These are phyloP conservation scores for Podila verticillata DNA, from an alignment of 192 early-diverging fungal genomes.

Conservation along the genomic window DNA sequence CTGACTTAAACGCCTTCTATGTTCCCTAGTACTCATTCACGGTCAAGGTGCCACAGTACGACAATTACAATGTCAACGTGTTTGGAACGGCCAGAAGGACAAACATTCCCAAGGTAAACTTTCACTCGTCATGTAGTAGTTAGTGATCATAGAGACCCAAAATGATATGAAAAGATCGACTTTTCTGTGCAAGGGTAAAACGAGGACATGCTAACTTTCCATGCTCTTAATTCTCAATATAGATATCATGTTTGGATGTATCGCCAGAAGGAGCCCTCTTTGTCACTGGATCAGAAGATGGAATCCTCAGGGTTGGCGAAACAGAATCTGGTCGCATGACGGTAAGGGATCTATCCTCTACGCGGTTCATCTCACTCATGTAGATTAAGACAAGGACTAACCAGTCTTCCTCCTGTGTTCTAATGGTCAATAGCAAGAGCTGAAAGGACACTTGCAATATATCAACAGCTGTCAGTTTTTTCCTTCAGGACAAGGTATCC, in stretches of 20 bases:
- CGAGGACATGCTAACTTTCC: too few relatives aligned
- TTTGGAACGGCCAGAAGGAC: constrained; percentile 48
- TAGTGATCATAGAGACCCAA: too few relatives aligned
- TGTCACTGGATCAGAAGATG: constrained; percentile 53
- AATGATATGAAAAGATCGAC: too few relatives aligned
- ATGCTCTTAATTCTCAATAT: not conserved
- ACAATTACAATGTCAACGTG: constrained; percentile 36
- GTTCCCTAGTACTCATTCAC: constrained; percentile 54
- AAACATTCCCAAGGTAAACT: constrained; percentile 23
- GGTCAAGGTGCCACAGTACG: constrained; percentile 40
- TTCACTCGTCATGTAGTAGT: too few relatives aligned
- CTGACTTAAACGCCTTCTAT: not conserved
- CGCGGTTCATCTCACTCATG: not conserved
- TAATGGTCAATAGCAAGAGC: constrained; percentile 41
- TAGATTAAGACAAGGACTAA: not conserved
- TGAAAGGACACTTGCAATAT: constrained; percentile 75
- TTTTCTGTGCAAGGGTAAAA: too few relatives aligned
- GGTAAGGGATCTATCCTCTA: constrained; percentile 24
- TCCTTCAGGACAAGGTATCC: constrained; percentile 75
- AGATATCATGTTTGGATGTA: constrained; percentile 57
- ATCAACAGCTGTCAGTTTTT: constrained; percentile 75
- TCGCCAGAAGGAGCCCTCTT: constrained; percentile 60
- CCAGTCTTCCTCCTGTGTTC: not conserved
- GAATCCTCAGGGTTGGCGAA: constrained; percentile 51
- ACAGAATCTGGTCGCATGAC: constrained; percentile 43